Evolutionary conservation across 345 rosid species (phyloP).

Genomic region (Syzygium jambos): DNA sequence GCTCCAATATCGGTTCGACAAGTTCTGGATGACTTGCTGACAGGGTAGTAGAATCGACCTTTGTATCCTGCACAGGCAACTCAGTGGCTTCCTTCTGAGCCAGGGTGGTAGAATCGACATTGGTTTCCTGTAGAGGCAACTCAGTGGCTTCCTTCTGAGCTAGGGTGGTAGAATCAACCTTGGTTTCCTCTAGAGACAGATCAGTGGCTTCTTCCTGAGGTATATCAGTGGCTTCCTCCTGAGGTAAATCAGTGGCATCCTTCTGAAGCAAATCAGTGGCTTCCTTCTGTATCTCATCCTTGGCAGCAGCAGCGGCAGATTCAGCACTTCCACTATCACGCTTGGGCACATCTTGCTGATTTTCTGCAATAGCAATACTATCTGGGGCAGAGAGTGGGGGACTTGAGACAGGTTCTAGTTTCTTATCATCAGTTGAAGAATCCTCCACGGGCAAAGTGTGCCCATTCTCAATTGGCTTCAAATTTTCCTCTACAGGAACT

Average conservation of each 20-base stretch:
- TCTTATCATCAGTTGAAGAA: slow-evolving; percentile 1
- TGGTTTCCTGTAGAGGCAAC: neutral
- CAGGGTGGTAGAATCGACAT: neutral
- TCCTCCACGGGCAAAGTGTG: slow-evolving; percentile 3
- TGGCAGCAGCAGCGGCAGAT: neutral
- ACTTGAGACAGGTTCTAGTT: slow-evolving; percentile 8
- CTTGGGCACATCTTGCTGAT: slow-evolving; percentile 4
- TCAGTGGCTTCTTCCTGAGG: neutral
- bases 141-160: slow-evolving; percentile 3
- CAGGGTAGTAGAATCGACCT: slow-evolving; percentile 9
- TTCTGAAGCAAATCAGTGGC: neutral
- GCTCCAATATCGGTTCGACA: slow-evolving; percentile 9
- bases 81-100: slow-evolving; percentile 3
- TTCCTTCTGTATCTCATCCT: neutral
- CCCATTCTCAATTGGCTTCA: slow-evolving; percentile 1
- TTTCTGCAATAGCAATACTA: slow-evolving; percentile 11
- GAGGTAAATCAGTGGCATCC: neutral
- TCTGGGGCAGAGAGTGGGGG: neutral
- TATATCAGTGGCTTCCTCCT: slow-evolving; percentile 3
- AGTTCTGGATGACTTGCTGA: slow-evolving; percentile 9
- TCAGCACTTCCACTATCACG: slow-evolving; percentile 8
- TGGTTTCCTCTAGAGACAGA: neutral
- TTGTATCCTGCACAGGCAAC: slow-evolving; percentile 9
- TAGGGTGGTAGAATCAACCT: slow-evolving; percentile 8
- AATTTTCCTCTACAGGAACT: neutral